A percentile compares a stretch with the other conserved stretches of the same genome.
phyloP scores from a whole-genome alignment of 192 early-diverging fungal genomes.

The Phycomyces nitens region DNA sequence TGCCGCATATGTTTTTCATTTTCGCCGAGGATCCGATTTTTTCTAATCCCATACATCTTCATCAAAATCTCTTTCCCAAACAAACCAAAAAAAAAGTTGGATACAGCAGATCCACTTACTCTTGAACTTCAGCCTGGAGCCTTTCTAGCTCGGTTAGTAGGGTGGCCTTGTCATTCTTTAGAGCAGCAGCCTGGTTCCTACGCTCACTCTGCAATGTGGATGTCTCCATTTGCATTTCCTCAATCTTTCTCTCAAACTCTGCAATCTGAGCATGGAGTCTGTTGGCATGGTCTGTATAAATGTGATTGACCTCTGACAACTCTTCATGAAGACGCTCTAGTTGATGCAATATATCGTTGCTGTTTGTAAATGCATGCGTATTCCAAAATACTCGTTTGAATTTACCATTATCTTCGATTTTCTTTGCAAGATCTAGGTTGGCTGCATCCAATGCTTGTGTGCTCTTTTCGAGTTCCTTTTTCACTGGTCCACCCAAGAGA shows the following conservation, averaged over 20 bases:
- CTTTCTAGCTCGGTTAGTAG: slow-evolving; percentile 16
- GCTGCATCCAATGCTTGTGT: slow-evolving; percentile 43
- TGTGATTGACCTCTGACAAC: slow-evolving; percentile 47
- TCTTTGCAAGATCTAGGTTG: slow-evolving; percentile 44
- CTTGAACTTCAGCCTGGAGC: slow-evolving; percentile 15
- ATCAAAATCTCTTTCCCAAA: too few species aligned
- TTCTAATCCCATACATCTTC: slow-evolving; percentile 14
- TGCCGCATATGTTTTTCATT: slow-evolving; percentile 23
- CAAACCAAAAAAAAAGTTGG: neutral
- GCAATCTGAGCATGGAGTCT: slow-evolving; percentile 44
- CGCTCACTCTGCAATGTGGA: slow-evolving; percentile 8
- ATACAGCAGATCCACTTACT: slow-evolving; percentile 19
- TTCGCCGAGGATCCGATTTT: slow-evolving; percentile 22
- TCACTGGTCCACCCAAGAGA: slow-evolving; percentile 41
- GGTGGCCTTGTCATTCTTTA: slow-evolving; percentile 9
- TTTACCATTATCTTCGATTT: slow-evolving; percentile 62
- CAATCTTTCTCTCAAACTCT: slow-evolving; percentile 43
- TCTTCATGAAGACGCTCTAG: slow-evolving; percentile 48
- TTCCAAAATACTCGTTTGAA: neutral
- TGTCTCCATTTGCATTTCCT: slow-evolving; percentile 38
- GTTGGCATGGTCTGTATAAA: slow-evolving; percentile 48
- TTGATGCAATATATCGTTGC: neutral
- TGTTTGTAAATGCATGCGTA: too few species aligned
- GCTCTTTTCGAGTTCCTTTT: slow-evolving; percentile 57
- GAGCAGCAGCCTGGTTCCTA: neutral